Evolutionary conservation across 495 filamentous ascomycete species (phyloP).

Genomic region (Cercophora scortea): DNA sequence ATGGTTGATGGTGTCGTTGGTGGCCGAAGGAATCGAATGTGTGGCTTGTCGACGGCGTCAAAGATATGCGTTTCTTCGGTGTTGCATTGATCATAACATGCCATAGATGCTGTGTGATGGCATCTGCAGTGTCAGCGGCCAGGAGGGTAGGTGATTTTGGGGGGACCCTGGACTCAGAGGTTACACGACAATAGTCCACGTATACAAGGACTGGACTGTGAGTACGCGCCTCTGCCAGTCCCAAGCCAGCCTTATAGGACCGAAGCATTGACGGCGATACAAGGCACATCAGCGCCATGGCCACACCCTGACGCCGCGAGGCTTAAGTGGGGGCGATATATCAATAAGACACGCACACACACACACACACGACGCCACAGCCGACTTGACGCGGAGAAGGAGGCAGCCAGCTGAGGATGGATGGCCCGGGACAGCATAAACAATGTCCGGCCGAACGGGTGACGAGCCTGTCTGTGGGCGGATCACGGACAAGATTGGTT

Average conservation of each 20-base stretch:
- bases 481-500: not conserved
- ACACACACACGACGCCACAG: not conserved
- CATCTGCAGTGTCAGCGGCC: too few species aligned
- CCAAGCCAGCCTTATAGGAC: constrained; percentile 15
- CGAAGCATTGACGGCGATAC: not conserved
- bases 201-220: too few species aligned
- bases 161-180: too few species aligned
- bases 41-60: too few species aligned
- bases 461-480: constrained; percentile 4
- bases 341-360: not conserved
- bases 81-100: too few species aligned
- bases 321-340: constrained; percentile 14
- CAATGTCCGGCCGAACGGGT: constrained; percentile 15
- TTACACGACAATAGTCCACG: too few species aligned
- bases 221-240: not conserved
- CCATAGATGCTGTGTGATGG: too few species aligned
- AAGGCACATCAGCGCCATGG: constrained; percentile 9
- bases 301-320: constrained; percentile 5
- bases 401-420: not conserved
- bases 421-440: constrained; percentile 17
- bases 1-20: too few species aligned
- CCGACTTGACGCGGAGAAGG: constrained; percentile 1
- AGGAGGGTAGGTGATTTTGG: too few species aligned
- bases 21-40: too few species aligned
- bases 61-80: too few species aligned